phyloP scores from a whole-genome alignment of 176 grass and related monocot species.

The Raddia distichophylla region DNA sequence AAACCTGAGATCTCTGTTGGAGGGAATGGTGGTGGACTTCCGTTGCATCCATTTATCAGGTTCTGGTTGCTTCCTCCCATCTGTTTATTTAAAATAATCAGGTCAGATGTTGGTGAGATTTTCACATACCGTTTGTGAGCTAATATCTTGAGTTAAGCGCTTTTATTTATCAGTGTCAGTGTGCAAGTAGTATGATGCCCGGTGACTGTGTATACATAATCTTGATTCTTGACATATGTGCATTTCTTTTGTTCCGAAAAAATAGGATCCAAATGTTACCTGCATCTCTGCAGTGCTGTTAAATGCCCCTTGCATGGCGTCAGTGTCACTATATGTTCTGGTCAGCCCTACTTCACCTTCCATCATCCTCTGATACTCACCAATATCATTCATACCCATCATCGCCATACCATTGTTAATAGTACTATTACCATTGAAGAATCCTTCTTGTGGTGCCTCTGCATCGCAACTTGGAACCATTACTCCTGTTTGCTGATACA shows the following conservation, averaged over 20 bases:
- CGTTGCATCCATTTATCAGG: constrained; percentile 53
- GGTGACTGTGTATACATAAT: constrained; percentile 10
- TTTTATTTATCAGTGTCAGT: constrained; percentile 6
- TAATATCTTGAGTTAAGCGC: background rate
- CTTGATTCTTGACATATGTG: background rate
- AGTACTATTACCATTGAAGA: constrained; percentile 45
- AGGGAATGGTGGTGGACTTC: constrained; percentile 42
- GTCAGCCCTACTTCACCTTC: constrained; percentile 47
- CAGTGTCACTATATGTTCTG: constrained; percentile 46
- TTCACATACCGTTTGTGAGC: background rate
- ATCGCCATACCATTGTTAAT: constrained; percentile 48
- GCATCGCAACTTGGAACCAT: constrained; percentile 40
- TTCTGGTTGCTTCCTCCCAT: constrained; percentile 59
- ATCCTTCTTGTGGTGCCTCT: constrained; percentile 50
- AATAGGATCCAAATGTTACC: constrained; percentile 45
- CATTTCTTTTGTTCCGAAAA: constrained; percentile 8
- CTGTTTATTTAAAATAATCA: constrained; percentile 41
- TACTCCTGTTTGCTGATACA: constrained; percentile 52
- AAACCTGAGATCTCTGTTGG: constrained; percentile 53
- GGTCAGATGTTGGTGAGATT: constrained; percentile 22
- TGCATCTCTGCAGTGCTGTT: constrained; percentile 59
- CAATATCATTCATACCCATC: constrained; percentile 41
- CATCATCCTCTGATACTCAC: constrained; percentile 67
- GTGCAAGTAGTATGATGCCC: constrained; percentile 21
- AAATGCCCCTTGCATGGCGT: constrained; percentile 54